These are phyloP conservation scores for Spiraea crenata DNA, from an alignment of 331 rosid species.

Conservation along the genomic window DNA sequence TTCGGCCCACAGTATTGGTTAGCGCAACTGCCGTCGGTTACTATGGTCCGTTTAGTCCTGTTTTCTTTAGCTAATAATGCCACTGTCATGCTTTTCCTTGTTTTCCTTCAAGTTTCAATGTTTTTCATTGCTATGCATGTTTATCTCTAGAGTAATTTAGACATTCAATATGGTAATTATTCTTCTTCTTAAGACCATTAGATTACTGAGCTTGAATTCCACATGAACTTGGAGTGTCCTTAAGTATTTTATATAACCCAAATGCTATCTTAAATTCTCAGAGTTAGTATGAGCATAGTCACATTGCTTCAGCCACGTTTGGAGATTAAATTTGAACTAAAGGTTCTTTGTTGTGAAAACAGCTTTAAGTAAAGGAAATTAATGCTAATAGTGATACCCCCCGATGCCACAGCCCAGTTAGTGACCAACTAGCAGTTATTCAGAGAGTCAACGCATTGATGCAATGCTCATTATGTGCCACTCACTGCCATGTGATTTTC, in stretches of 20 bases:
- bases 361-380: neutral
- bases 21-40: conserved; percentile 98
- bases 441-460: neutral
- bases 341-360: neutral
- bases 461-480: neutral
- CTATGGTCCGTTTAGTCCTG: conserved; percentile 59
- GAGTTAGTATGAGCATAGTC: neutral
- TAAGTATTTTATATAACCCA: neutral
- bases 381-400: neutral
- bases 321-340: neutral
- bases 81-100: neutral
- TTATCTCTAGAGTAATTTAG: neutral
- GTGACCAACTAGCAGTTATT: neutral
- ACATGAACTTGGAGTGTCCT: conserved; percentile 3
- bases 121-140: neutral
- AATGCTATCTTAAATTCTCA: neutral
- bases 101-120: neutral
- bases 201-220: neutral
- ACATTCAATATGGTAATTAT: neutral
- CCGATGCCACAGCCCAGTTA: neutral
- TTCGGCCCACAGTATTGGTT: conserved; percentile 75
- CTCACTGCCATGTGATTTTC: neutral
- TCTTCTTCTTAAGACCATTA: neutral
- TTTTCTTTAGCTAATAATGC: neutral
- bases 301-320: neutral